Base-by-base conservation (phyloP, 139 green algal genomes). In the Coelastrella sp. region DNA sequence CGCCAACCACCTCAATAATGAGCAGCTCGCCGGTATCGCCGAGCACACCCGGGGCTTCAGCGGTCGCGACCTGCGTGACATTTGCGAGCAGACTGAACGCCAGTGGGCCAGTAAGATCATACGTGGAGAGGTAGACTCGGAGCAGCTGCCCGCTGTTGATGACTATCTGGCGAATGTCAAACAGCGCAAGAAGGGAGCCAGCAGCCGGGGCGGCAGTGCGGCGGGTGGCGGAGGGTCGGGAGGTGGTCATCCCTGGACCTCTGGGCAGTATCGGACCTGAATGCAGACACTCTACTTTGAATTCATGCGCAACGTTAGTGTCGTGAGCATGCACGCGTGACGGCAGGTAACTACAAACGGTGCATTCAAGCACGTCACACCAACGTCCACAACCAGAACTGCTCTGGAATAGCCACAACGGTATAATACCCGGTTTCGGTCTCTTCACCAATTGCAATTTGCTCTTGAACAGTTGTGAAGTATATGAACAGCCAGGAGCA, bases 81-180 rank as follows among this genome's bases (percentile, higher is more conserved):
- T 98, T 5, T 96, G 92, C 48, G 96, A 97, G 86, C 89, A 89
- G 67, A 91, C 96, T 8, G 96, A 98, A 92, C 88, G 96, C 17
- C 84, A 88, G 21, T 98, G 94, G 94, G 96, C 96, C 0, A 94
- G 92, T 53, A 95, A 94, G 85, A 96, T 96, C 57, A 94, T 96
- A 21, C 86, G 93, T 0, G 87, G 87, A 1, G 69, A 95, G 83
- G 92, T 87, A 0, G 11, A 43, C 0, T 88, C 88, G 23, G 91
- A 86, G n/a, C 40, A 71, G 43, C 87, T 96, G 79, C 94, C 94
- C 0, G 87, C 73, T 0, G 25, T 93, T 17, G 25, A 71, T 0
- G 89, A 94, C 30, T 96, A 96, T 74, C 37, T 92, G 51, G 63
- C 78, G 6, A 78, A 86, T 17, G 91, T 87, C 5, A 8, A 27